A percentile compares a stretch with the other conserved stretches of the same genome.
Conservation (phyloP, 2,329 filamentous ascomycete species). For the Clarireedia paspali region DNA sequence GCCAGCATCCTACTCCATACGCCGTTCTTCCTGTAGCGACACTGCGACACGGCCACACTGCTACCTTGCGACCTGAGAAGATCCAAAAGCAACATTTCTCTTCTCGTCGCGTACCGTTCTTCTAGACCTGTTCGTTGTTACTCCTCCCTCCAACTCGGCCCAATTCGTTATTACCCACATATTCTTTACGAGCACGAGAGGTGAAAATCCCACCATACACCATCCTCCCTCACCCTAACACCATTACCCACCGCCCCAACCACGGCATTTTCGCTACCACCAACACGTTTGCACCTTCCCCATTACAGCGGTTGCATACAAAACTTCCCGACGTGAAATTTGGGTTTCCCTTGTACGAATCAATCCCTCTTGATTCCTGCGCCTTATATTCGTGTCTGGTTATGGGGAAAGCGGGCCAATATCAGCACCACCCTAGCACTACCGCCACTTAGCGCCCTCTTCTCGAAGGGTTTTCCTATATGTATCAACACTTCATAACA, state of each 20-base stretch:
- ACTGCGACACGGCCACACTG: too few species aligned
- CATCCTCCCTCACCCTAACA: background rate
- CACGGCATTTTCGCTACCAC: too few species aligned
- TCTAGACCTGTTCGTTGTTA: background rate
- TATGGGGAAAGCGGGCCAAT: slow-evolving; percentile 1
- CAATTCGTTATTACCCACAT: background rate
- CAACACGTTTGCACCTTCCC: background rate
- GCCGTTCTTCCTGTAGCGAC: too few species aligned
- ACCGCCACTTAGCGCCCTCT: slow-evolving; percentile 9
- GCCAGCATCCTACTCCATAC: background rate
- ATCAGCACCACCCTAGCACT: slow-evolving; percentile 9
- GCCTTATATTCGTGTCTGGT: background rate
- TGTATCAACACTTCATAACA: slow-evolving; percentile 26
- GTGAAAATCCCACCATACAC: background rate
- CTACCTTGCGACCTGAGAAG: background rate
- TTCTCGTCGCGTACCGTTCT: background rate
- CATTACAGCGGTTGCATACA: background rate
- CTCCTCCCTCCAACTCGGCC: background rate
- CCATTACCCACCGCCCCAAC: background rate
- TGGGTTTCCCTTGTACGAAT: background rate
- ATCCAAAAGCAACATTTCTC: background rate
- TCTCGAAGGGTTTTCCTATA: slow-evolving; percentile 20
- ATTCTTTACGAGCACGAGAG: background rate
- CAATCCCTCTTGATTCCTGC: background rate
- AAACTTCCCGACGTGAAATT: background rate